These are phyloP conservation scores for Erythrobasidium yunnanense DNA, from an alignment of 768 basidiomycete genomes.

Conservation along the genomic window DNA sequence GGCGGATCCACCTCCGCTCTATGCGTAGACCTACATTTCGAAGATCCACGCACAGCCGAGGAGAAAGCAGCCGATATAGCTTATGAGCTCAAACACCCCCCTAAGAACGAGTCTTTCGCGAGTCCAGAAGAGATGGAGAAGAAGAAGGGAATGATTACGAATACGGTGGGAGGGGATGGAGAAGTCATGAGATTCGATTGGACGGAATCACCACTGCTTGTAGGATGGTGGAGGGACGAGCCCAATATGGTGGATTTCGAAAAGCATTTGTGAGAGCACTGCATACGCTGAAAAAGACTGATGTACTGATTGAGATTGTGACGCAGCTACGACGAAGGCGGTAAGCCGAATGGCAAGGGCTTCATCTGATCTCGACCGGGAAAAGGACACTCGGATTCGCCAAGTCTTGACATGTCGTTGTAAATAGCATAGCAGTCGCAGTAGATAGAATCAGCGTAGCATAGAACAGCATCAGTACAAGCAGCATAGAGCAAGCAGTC, in stretches of 20 bases:
- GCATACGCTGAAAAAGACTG: too few species aligned
- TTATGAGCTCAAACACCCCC: conserved; percentile 5
- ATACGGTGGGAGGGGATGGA: background rate
- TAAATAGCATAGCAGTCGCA: too few species aligned
- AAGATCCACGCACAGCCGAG: conserved; percentile 27
- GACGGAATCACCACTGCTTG: background rate
- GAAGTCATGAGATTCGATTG: conserved; percentile 9
- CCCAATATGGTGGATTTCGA: conserved; percentile 29
- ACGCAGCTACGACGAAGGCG: conserved; percentile 28
- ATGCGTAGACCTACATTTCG: conserved; percentile 27
- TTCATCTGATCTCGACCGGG: conserved; percentile 26
- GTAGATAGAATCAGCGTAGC: too few species aligned
- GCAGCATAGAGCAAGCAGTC: too few species aligned
- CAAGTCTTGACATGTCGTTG: too few species aligned
- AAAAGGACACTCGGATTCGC: too few species aligned
- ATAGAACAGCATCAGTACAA: too few species aligned
- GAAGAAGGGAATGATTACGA: conserved; percentile 7
- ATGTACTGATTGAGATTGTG: background rate
- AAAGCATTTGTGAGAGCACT: conserved; percentile 1
- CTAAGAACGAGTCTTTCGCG: conserved; percentile 1
- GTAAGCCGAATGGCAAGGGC: conserved; percentile 27
- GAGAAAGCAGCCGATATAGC: conserved; percentile 3
- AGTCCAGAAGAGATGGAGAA: background rate
- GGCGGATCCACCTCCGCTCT: conserved; percentile 24
- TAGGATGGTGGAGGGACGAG: conserved; percentile 28